Conservation (phyloP, 345 rosid genomes). For the Cardamine occulta region DNA sequence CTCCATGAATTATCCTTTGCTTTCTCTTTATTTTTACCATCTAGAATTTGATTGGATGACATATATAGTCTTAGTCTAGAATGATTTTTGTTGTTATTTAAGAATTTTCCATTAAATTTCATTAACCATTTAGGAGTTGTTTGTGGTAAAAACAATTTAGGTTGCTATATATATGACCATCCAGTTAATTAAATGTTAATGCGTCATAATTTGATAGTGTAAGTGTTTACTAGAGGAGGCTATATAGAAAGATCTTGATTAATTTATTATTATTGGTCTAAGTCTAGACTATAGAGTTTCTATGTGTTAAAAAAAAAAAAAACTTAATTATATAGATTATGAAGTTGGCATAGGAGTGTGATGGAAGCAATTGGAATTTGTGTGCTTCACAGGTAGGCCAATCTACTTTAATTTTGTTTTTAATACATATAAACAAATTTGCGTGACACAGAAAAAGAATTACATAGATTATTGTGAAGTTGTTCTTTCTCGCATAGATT, state of each 20-base stretch:
- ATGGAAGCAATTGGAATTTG: constrained; percentile 19
- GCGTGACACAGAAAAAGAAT: constrained; percentile 23
- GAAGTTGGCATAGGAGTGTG: constrained; percentile 24
- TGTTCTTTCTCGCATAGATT: constrained; percentile 31
- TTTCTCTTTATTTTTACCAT: no score
- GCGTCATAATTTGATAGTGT: background rate
- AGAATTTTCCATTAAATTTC: background rate
- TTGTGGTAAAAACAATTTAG: background rate
- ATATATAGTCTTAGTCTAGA: background rate
- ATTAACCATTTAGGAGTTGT: background rate
- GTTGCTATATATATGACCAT: no score
- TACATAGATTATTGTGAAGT: constrained; percentile 28
- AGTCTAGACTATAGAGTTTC: background rate
- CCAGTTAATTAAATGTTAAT: background rate
- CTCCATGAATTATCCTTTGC: background rate
- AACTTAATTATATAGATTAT: background rate
- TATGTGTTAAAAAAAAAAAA: background rate
- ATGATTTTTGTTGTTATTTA: background rate
- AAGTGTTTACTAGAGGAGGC: background rate
- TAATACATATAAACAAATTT: background rate
- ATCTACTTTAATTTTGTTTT: background rate
- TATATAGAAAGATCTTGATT: background rate
- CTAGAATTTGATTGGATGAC: no score
- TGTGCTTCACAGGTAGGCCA: constrained; percentile 32
- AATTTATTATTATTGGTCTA: background rate